These are phyloP conservation scores for Scytalidium sp. DNA, from an alignment of 2,329 filamentous ascomycete species.

Conservation along the genomic window DNA sequence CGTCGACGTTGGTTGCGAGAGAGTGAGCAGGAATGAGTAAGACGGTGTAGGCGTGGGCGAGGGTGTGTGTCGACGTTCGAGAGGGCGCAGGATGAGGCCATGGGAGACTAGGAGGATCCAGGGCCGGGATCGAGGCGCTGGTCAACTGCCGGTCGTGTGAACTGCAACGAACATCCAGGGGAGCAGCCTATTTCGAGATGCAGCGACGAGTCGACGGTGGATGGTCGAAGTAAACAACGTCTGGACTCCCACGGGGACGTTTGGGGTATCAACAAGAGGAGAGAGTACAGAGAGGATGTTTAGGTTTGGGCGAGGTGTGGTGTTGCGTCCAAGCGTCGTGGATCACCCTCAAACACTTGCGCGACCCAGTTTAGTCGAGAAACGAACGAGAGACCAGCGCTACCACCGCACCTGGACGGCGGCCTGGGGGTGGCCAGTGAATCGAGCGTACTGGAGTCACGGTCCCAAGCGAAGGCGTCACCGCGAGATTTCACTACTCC, in stretches of 20 bases:
- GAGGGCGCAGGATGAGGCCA: neutral
- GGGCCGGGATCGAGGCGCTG: neutral
- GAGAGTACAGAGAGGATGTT: neutral
- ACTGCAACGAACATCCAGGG: neutral
- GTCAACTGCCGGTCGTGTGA: neutral
- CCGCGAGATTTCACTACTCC: neutral
- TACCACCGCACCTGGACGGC: neutral
- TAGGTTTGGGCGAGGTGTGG: neutral
- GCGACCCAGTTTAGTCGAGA: neutral
- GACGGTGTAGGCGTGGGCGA: neutral
- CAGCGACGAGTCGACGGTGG: too few species aligned
- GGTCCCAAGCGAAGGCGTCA: neutral
- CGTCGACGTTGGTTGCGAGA: too few species aligned
- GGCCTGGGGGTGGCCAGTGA: neutral
- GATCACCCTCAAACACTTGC: neutral
- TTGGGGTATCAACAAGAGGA: neutral
- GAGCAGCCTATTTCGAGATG: too few species aligned
- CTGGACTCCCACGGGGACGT: too few species aligned
- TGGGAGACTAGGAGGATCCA: neutral
- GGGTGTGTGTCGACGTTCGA: neutral
- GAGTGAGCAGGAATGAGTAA: neutral
- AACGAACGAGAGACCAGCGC: neutral
- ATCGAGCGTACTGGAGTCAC: neutral
- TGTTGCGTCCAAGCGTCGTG: neutral
- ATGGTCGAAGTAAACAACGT: too few species aligned